Evolutionary conservation across 176 grass and related monocot genomes (phyloP).

Genomic region (Ensete ventricosum): DNA sequence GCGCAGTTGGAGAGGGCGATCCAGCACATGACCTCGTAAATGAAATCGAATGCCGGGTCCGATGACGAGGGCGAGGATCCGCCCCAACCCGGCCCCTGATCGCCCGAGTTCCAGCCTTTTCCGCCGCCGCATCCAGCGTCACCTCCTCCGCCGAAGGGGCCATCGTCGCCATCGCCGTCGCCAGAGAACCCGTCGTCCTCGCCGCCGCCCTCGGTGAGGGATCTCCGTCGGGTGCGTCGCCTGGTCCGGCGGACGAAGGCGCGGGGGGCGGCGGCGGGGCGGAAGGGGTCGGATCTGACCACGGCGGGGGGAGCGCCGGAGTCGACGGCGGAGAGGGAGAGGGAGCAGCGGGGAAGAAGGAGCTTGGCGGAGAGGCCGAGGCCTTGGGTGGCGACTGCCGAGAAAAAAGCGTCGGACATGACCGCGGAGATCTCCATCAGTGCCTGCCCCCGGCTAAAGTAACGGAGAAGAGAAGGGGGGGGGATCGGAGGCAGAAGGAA

Average conservation of each 20-base stretch:
- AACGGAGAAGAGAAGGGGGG: not conserved
- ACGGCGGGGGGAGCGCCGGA: not conserved
- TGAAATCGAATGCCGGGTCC: slow-evolving; percentile 17
- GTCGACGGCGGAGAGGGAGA: slow-evolving; percentile 1
- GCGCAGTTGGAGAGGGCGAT: slow-evolving; percentile 13
- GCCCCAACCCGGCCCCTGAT: not conserved
- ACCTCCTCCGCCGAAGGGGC: slow-evolving; percentile 6
- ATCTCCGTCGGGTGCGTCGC: slow-evolving; percentile 7
- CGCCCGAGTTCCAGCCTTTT: not conserved
- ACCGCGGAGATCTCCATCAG: not conserved
- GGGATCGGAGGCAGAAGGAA: not conserved
- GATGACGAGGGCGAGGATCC: not conserved
- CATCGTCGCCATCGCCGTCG: slow-evolving; percentile 7
- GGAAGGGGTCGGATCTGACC: not conserved
- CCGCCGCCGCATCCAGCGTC: not conserved
- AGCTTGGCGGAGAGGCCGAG: slow-evolving; percentile 1
- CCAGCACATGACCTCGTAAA: slow-evolving; percentile 7
- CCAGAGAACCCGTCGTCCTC: slow-evolving; percentile 6
- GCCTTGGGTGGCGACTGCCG: not conserved
- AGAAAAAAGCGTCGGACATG: not conserved
- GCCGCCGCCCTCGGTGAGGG: not conserved
- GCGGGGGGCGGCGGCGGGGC: not conserved
- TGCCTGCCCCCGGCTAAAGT: not conserved
- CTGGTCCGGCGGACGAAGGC: slow-evolving; percentile 3
- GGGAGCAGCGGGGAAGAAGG: not conserved